Base-by-base conservation (phyloP, 352 stramenopile genomes). In the Thraustotheca clavata region DNA sequence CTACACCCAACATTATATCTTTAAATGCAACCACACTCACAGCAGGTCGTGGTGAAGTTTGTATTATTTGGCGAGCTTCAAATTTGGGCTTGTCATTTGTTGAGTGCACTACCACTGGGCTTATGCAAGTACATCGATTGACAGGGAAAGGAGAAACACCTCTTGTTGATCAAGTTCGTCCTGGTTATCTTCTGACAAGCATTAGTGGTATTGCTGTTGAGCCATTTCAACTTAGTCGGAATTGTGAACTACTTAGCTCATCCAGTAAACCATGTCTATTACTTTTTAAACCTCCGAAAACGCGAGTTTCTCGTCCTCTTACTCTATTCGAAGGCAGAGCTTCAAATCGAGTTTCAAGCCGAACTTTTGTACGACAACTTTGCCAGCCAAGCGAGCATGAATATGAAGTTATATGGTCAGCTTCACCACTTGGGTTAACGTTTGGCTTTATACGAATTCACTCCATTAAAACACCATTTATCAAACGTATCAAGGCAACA, bases 361-460 rank as follows among this genome's bases (percentile, higher is more conserved):
- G 50, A 6, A 32, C 34, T 24, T 46, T 43, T 46, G 29, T 38
- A 14, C 20, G 50, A 18, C n/a, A 18, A 14, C 26, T 22, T 9
- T n/a, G 29, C 18, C 43, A 18, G 4, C 18, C 49, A 18, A 31
- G 29, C n/a, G n/a, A 20, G 22, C 26, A 6, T 26, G 57, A 65
- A 35, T 65, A 65, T 32, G 57, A 65, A 26, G 18, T 65, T 0
- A 31, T 65, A 12, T 65, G 57, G 57, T 27, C 46, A 16, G 7
- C 22, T n/a, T 27, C 57, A 4, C 57, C 57, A 7, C 40, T 65
- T 5, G 57, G 57, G n/a, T 24, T 65, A 20, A 46, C 57, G 3
- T 48, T 65, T 11, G 7, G 4, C 18, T 38, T 6, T 46, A 3
- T 18, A 20, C 2, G 3, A 31, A 9, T 1, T 9, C 27, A n/a